These are phyloP conservation scores for Botryotinia narcissicola DNA, from an alignment of 2,329 filamentous ascomycete genomes.

Conservation along the genomic window DNA sequence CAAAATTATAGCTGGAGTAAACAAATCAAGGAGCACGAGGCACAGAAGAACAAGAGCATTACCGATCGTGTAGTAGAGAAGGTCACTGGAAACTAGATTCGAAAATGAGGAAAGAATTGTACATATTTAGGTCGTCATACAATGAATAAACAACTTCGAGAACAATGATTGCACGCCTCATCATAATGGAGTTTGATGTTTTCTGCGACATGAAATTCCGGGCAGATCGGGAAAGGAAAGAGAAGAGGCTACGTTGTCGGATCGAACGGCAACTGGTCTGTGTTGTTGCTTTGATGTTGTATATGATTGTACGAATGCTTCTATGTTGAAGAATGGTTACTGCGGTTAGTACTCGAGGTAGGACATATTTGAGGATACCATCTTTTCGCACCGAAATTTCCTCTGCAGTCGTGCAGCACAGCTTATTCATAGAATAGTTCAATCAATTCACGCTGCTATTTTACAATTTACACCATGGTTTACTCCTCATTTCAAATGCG, in stretches of 20 bases:
- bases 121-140: slow-evolving; percentile 29
- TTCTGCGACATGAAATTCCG: neutral
- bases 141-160: slow-evolving; percentile 14
- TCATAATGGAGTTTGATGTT: neutral
- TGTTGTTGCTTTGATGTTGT: neutral
- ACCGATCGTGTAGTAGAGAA: slow-evolving; percentile 25
- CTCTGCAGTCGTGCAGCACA: neutral
- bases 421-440: neutral
- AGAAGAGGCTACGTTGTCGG: neutral
- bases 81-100: slow-evolving; percentile 5
- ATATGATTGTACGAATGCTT: neutral
- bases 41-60: slow-evolving; percentile 47
- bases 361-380: neutral
- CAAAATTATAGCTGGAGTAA: slow-evolving; percentile 60
- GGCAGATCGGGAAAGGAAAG: neutral
- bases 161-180: neutral
- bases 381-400: too few relatives aligned
- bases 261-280: too few relatives aligned
- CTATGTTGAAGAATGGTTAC: neutral
- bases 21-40: slow-evolving; percentile 68
- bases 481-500: too few relatives aligned
- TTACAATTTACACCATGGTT: neutral
- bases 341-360: neutral
- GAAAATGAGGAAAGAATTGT: slow-evolving; percentile 25
- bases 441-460: neutral